Base-by-base conservation (phyloP, 352 stramenopile genomes). In the Phytophthora sp. region DNA sequence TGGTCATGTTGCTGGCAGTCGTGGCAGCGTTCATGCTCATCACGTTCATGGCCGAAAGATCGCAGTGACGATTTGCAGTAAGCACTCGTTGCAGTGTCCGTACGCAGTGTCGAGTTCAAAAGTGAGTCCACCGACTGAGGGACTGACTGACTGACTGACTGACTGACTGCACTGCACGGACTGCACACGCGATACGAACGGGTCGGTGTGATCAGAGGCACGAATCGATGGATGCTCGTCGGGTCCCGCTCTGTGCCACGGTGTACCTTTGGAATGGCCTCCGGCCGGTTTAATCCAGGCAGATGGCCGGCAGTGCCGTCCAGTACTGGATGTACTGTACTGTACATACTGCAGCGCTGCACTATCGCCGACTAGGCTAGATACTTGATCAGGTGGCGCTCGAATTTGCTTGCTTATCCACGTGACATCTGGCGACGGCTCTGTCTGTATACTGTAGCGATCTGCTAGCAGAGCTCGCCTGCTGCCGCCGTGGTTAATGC, bases 71-170 rank as follows among this genome's bases (percentile, higher is more conserved):
- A 11, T 15, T 27, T 26, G 33, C n/a, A n/a, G n/a, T n/a, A n/a
- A n/a, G n/a, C 20, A 45, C 18, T 51, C 12, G 27, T 42, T 35
- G 38, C 36, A 24, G 57, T 12, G 24, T n/a, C n/a, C n/a, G n/a
- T n/a, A n/a, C n/a, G n/a, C n/a, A n/a, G n/a, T 47, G 59, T 61
- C 51, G 50, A 67, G 61, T 67, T 61, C 59, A 67, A 56, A 67
- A 67, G 59, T 67, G 59, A 61, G 53, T 33, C 27, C 26, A 39
- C 46, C 27, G 39, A 13, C 2, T 15, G 54, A 20, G n/a, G 15
- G n/a, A n/a, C n/a, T n/a, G n/a, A n/a, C n/a, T n/a, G n/a, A n/a
- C n/a, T n/a, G n/a, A n/a, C n/a, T n/a, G n/a, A n/a, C n/a, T n/a
- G n/a, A n/a, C n/a, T n/a, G n/a, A n/a, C n/a, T n/a, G n/a, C n/a